phyloP scores from a whole-genome alignment of 2,329 filamentous ascomycete genomes.

The Pestalotiopsis fici region DNA sequence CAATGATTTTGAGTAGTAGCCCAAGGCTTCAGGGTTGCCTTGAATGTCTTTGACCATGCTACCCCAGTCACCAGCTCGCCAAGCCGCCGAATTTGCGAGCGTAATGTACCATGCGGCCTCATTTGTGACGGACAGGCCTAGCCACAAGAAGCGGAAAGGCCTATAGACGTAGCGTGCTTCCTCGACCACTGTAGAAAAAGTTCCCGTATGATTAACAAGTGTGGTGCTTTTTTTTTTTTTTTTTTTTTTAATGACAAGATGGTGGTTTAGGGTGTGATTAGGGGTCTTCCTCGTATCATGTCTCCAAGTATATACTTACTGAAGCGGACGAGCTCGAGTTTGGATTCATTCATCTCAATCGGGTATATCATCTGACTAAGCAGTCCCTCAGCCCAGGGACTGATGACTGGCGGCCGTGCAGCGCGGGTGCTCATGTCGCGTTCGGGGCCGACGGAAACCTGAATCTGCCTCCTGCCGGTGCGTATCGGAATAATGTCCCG shows the following conservation, averaged over 20 bases:
- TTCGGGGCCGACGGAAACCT: slow-evolving; percentile 9
- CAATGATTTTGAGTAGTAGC: slow-evolving; percentile 25
- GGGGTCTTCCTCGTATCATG: no score
- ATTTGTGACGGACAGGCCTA: slow-evolving; percentile 24
- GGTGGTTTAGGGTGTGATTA: no score
- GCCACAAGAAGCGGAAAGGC: slow-evolving; percentile 26
- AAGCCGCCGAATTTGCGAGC: slow-evolving; percentile 24
- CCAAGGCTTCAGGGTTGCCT: slow-evolving; percentile 23
- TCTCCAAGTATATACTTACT: slow-evolving; percentile 15
- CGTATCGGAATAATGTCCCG: no score
- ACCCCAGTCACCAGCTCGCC: slow-evolving; percentile 14
- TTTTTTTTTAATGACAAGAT: no score
- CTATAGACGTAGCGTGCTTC: slow-evolving; percentile 18
- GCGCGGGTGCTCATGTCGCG: slow-evolving; percentile 8
- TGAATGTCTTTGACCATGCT: slow-evolving; percentile 9
- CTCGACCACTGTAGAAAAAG: slow-evolving; percentile 18
- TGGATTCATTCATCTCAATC: slow-evolving; percentile 24
- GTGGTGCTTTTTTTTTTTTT: no score
- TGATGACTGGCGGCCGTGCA: background rate
- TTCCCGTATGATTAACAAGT: background rate
- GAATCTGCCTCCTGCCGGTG: background rate
- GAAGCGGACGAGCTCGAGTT: slow-evolving; percentile 19
- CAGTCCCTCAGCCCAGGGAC: slow-evolving; percentile 10
- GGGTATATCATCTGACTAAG: slow-evolving; percentile 21
- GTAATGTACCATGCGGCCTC: slow-evolving; percentile 27